Percentiles rank a stretch among this genome's conserved stretches.
Conservation (phyloP, 2,329 filamentous ascomycete genomes). For the Phialocephala sp. region DNA sequence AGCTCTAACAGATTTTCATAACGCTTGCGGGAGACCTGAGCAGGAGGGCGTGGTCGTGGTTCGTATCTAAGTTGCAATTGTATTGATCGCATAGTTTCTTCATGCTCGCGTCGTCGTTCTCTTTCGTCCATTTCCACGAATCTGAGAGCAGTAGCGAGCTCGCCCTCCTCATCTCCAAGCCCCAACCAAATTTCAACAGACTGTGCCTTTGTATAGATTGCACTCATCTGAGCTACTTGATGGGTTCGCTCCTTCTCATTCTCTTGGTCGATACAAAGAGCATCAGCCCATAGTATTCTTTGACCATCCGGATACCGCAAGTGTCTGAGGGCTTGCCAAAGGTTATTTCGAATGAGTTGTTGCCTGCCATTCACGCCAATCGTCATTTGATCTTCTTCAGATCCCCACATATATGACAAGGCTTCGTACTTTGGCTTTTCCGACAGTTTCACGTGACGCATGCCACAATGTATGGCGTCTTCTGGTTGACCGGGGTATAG, state of each 20-base stretch:
- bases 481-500: not conserved
- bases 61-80: no score
- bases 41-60: no score
- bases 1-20: not conserved
- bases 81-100: no score
- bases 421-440: not conserved
- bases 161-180: no score
- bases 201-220: conserved; percentile 3
- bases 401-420: not conserved
- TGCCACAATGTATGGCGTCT: no score
- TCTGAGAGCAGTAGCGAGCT: no score
- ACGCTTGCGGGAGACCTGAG: not conserved
- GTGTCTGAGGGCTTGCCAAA: not conserved
- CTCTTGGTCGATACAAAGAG: conserved; percentile 43
- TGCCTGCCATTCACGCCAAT: no score
- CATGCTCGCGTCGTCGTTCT: not conserved
- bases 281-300: conserved; percentile 13
- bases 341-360: not conserved
- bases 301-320: not conserved
- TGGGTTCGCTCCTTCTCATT: conserved; percentile 46
- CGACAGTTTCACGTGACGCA: not conserved
- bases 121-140: not conserved
- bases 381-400: not conserved
- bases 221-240: conserved; percentile 15
- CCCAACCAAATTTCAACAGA: conserved; percentile 10